phyloP scores from a whole-genome alignment of 345 rosid genomes.

The Pistacia vera region DNA sequence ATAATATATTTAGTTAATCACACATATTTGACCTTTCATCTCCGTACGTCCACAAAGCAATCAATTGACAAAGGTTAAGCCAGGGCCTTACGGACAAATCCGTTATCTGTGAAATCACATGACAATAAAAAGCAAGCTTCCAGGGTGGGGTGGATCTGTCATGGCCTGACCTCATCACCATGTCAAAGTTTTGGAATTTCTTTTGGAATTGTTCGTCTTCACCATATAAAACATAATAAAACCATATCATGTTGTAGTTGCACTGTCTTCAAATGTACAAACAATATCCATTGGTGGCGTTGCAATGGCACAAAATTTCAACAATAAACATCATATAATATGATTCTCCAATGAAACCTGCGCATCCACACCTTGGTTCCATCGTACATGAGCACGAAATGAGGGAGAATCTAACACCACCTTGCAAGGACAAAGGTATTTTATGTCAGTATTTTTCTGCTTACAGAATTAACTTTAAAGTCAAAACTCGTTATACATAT shows the following conservation, averaged over 20 bases:
- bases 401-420: not conserved
- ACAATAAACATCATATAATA: not conserved
- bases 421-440: not conserved
- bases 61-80: no score
- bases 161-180: not conserved
- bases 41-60: no score
- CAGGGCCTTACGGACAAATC: not conserved
- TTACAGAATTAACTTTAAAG: no score
- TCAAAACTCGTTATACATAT: no score
- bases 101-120: not conserved
- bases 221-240: no score
- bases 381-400: conserved; percentile 1
- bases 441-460: not conserved
- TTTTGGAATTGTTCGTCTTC: no score
- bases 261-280: no score
- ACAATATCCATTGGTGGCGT: not conserved
- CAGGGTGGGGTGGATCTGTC: not conserved
- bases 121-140: no score
- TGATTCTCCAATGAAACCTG: conserved; percentile 4
- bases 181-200: not conserved
- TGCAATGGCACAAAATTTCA: not conserved
- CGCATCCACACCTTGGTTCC: not conserved
- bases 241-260: no score
- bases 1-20: no score
- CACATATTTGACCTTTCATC: no score